These are phyloP conservation scores for Lactarius deliciosus DNA, from an alignment of 768 basidiomycete genomes.

Conservation along the genomic window DNA sequence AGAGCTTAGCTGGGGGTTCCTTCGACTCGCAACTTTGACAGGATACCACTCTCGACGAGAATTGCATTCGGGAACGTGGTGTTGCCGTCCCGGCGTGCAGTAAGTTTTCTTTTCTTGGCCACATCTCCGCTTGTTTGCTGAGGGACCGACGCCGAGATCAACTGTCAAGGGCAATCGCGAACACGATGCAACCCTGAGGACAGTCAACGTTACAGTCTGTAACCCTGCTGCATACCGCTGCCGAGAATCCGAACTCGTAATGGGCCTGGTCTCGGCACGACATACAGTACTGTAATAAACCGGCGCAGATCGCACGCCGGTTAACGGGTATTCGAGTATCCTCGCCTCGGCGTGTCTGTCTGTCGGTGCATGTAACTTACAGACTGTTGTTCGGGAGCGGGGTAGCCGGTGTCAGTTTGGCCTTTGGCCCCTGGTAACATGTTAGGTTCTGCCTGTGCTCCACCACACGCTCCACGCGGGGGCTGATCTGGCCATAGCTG, in stretches of 20 bases:
- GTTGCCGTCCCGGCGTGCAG: not conserved
- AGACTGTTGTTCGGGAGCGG: constrained; percentile 1
- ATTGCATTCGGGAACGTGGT: not conserved
- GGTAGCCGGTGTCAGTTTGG: not conserved
- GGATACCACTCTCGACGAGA: not conserved
- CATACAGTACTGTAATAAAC: not conserved
- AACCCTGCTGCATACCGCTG: not conserved
- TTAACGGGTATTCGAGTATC: not conserved
- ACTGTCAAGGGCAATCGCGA: not conserved
- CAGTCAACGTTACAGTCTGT: not conserved
- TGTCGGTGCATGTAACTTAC: not conserved
- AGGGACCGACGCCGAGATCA: not conserved
- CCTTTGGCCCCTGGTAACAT: not conserved
- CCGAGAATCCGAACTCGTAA: not conserved
- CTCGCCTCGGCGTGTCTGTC: not conserved
- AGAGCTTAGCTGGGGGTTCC: not conserved
- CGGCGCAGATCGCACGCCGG: not conserved
- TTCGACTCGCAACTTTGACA: not conserved
- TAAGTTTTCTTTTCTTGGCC: not conserved
- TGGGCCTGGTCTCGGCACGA: not conserved
- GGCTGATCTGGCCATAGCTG: not conserved
- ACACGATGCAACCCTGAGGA: not conserved
- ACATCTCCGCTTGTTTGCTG: not conserved
- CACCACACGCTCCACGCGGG: not conserved
- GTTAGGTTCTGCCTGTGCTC: not conserved